phyloP scores from a whole-genome alignment of 306 rosid species.

The Mimosa bimucronata region DNA sequence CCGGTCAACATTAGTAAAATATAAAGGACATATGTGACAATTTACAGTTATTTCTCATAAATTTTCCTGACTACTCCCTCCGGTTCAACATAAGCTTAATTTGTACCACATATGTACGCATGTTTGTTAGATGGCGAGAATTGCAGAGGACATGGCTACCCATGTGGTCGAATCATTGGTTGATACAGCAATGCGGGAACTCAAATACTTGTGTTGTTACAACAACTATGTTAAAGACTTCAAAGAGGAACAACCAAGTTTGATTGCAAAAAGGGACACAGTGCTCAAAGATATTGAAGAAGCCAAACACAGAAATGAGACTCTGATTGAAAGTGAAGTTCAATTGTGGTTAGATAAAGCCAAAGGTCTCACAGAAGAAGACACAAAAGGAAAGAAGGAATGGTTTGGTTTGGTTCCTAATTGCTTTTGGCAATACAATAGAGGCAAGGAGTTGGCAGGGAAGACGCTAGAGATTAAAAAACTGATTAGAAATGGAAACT shows the following conservation, averaged over 20 bases:
- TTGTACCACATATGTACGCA: background rate
- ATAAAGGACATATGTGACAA: too few relatives aligned
- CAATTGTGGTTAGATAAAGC: background rate
- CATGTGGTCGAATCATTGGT: background rate
- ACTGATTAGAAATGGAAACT: background rate
- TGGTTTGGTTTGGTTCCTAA: constrained; percentile 13
- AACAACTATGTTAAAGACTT: background rate
- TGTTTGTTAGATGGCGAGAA: background rate
- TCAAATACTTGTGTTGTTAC: background rate
- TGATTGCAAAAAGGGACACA: background rate
- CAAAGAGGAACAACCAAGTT: background rate
- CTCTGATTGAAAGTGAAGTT: background rate
- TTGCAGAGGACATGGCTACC: background rate
- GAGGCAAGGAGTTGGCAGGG: constrained; percentile 3
- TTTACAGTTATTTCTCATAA: too few relatives aligned
- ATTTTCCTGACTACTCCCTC: too few relatives aligned
- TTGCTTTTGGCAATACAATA: background rate
- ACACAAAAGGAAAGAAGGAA: background rate
- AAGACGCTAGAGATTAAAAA: background rate
- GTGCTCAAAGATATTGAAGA: background rate
- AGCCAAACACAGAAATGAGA: background rate
- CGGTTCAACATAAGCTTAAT: too few relatives aligned
- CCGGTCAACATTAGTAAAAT: too few relatives aligned
- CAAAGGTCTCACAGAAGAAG: background rate
- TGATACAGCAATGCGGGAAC: background rate